These are phyloP conservation scores for Noccaea bulbosa DNA, from an alignment of 345 rosid species.

Conservation along the genomic window DNA sequence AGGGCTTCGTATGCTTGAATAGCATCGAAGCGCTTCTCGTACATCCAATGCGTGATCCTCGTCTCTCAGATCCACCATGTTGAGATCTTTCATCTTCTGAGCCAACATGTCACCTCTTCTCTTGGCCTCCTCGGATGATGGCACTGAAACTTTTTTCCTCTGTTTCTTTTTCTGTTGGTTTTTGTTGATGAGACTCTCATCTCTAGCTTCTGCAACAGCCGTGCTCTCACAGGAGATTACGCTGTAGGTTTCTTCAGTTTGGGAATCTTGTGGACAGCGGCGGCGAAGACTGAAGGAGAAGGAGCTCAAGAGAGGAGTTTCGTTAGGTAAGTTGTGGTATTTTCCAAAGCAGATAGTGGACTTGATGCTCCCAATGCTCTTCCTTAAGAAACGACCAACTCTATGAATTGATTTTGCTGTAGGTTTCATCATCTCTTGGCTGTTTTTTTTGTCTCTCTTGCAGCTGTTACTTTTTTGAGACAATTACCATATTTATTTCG, in stretches of 20 bases:
- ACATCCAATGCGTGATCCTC: slow-evolving; percentile 77
- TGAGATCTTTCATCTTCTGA: slow-evolving; percentile 82
- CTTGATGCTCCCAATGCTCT: slow-evolving; percentile 56
- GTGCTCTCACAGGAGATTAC: slow-evolving; percentile 51
- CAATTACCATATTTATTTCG: slow-evolving; percentile 32
- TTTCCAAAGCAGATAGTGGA: slow-evolving; percentile 54
- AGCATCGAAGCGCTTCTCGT: slow-evolving; percentile 83
- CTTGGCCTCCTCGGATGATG: slow-evolving; percentile 27
- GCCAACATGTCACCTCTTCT: slow-evolving; percentile 59
- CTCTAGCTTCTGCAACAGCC: slow-evolving; percentile 42
- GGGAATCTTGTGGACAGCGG: slow-evolving; percentile 30
- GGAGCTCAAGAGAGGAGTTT: slow-evolving; percentile 49
- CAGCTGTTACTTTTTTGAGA: slow-evolving; percentile 1
- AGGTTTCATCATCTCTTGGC: slow-evolving; percentile 36
- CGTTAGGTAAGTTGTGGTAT: slow-evolving; percentile 51
- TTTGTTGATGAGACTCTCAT: slow-evolving; percentile 37
- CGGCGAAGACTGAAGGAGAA: slow-evolving; percentile 47
- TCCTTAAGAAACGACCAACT: slow-evolving; percentile 58
- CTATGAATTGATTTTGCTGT: slow-evolving; percentile 57
- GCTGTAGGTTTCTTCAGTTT: slow-evolving; percentile 41
- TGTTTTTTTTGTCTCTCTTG: slow-evolving; percentile 12
- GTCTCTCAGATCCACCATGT: slow-evolving; percentile 75
- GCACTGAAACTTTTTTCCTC: slow-evolving; percentile 38
- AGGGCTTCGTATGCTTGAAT: slow-evolving; percentile 80
- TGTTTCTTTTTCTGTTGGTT: slow-evolving; percentile 44